Evolutionary conservation across 441 rosid species (phyloP), one percentile per base, ranked within the genome.

Genomic region (Manihot esculenta): DNA sequence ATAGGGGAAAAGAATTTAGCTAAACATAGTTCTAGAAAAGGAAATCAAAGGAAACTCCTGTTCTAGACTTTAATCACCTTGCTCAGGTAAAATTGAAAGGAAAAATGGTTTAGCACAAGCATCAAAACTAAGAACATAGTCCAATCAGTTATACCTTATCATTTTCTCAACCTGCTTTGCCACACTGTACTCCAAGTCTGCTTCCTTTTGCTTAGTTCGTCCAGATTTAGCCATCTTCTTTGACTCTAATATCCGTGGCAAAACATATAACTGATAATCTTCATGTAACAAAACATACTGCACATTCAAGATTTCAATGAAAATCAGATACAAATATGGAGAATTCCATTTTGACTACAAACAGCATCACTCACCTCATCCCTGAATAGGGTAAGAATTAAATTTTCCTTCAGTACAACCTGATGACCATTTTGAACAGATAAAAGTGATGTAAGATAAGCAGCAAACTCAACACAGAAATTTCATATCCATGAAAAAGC

Each of bases 161-260:
- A 96, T 96, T 85, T 89, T 94, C 86, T 94, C 98, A 76, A 94
- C 99, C 85, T 96, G 98, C 81, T 96, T 96, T 66, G 99, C 99
- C 80, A 96, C 97, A 76, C 96, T 94, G 82, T 96, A 96, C 77
- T 96, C 98, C 74, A 96, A 77, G 81, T 96, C 99, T 62, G 97
- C 97, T 84, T 96, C 99, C 78, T 90, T 96, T 80, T 89, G 97
- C 78, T 92, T 96, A 55, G 96, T 79, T 63, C 99, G 94, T 14
- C 99, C 99, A 76, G 99, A 85, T 82, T 94, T 96, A 69, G 98
- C 99, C 98, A 96, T 89, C 86, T 86, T 96, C 87, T 94, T 96
- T 24, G 98, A 96, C 76, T 96, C 98, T 74, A 89, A 80, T 76
- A 96, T 89, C 75, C 94, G 90, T 23, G 99, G 99, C 83, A 96